A percentile compares a stretch with the other conserved stretches of the same genome.
Evolutionary conservation across 2,329 filamentous ascomycete genomes (phyloP).

Genomic region (Mollisiaceae sp.): DNA sequence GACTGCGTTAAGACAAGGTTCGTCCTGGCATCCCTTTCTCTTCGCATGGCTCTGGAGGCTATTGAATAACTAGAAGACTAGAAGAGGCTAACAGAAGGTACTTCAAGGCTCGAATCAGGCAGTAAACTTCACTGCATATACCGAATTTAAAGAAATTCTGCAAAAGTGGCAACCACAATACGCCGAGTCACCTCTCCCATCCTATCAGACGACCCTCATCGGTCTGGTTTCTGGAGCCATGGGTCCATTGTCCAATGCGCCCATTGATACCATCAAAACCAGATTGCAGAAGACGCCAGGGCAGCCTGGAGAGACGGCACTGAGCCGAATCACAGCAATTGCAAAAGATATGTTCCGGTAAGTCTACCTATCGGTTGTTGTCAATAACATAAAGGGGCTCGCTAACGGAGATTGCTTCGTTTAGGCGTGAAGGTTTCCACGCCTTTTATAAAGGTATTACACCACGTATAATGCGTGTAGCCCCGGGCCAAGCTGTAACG

Average conservation of each 20-base stretch:
- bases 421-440: constrained; percentile 85
- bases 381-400: neutral
- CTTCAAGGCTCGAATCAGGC: constrained; percentile 75
- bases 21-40: neutral
- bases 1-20: constrained; percentile 91
- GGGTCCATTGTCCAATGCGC: constrained; percentile 94
- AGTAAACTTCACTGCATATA: constrained; percentile 98
- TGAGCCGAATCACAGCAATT: constrained; percentile 79
- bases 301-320: constrained; percentile 78
- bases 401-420: neutral
- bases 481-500: constrained; percentile 85
- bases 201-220: constrained; percentile 89
- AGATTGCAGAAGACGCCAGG: constrained; percentile 89
- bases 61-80: neutral
- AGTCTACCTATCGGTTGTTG: constrained; percentile 35
- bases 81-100: neutral
- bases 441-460: constrained; percentile 99
- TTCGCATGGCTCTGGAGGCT: too few relatives aligned
- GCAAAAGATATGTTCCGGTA: constrained; percentile 83
- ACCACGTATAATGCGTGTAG: constrained; percentile 94
- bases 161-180: constrained; percentile 75
- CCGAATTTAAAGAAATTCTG: constrained; percentile 84
- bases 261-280: constrained; percentile 99
- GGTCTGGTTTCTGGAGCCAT: constrained; percentile 89
- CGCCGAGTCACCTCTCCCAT: constrained; percentile 69